phyloP scores from a whole-genome alignment of 1,284 basidiomycete genomes.

The Ceratorhiza oryzae-sativae region DNA sequence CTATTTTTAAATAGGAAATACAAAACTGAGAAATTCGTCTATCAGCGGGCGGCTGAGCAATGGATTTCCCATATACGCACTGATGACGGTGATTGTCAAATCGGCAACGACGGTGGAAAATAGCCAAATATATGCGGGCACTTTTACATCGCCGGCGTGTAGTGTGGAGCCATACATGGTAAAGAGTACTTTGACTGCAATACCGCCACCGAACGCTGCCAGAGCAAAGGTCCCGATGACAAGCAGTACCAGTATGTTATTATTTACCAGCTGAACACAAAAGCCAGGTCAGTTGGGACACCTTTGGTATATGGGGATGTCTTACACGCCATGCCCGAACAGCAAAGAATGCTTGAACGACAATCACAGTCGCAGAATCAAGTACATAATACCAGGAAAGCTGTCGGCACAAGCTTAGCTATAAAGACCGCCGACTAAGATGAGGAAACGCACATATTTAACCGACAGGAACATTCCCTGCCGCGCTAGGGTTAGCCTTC shows the following conservation, averaged over 20 bases:
- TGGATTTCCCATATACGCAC: background rate
- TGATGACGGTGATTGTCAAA: conserved; percentile 34
- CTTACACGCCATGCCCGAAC: conserved; percentile 32
- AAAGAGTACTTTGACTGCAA: conserved; percentile 35
- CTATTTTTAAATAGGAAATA: conserved; percentile 20
- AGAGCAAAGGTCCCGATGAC: conserved; percentile 28
- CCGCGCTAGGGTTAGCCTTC: background rate
- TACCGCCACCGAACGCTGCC: conserved; percentile 31
- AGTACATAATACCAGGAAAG: conserved; percentile 34
- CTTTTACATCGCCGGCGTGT: conserved; percentile 35
- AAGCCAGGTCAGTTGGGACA: too few species aligned
- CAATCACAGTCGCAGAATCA: conserved; percentile 35
- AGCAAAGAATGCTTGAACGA: conserved; percentile 38
- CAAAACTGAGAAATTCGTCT: background rate
- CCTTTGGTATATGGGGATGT: too few species aligned
- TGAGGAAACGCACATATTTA: conserved; percentile 7
- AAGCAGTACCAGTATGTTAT: conserved; percentile 13
- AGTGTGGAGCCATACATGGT: conserved; percentile 14
- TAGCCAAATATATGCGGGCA: conserved; percentile 38
- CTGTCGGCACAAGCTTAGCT: background rate
- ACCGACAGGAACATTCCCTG: conserved; percentile 34
- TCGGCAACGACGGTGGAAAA: conserved; percentile 34
- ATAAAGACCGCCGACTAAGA: background rate
- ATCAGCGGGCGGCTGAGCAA: background rate
- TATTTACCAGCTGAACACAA: conserved; percentile 29